Percentiles rank a stretch among this genome's conserved stretches.
phyloP scores from a whole-genome alignment of 495 filamentous ascomycete species.

The Neurospora sp. region DNA sequence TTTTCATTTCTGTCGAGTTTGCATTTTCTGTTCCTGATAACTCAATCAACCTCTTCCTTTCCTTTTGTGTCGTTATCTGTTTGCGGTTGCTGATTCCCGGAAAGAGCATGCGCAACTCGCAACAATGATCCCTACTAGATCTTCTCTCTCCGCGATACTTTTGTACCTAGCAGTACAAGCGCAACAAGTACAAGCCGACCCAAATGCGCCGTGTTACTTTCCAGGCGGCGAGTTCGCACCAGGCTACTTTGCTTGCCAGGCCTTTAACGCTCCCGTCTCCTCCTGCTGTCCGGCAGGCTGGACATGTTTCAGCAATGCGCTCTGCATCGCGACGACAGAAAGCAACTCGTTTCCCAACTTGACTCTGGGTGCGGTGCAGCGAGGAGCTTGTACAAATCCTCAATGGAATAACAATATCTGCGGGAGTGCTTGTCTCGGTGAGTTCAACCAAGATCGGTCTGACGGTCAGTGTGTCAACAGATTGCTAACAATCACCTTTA shows the following conservation, averaged over 20 bases:
- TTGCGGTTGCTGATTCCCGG: neutral
- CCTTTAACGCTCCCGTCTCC: constrained; percentile 6
- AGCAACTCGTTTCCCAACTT: constrained; percentile 11
- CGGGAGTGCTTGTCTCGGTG: constrained; percentile 24
- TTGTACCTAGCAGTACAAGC: neutral
- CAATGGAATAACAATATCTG: constrained; percentile 21
- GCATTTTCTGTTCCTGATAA: neutral
- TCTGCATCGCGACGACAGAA: constrained; percentile 22
- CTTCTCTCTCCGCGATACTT: neutral
- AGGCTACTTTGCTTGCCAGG: constrained; percentile 19
- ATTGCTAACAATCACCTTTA: neutral
- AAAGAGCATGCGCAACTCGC: neutral
- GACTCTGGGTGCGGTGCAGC: constrained; percentile 12
- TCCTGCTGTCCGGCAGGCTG: constrained; percentile 23
- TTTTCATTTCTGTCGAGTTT: neutral
- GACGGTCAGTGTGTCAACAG: neutral
- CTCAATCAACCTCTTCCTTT: neutral
- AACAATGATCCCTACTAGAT: neutral
- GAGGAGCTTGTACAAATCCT: constrained; percentile 22
- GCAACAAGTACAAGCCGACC: neutral
- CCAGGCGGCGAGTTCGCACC: constrained; percentile 13
- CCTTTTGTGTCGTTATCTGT: neutral
- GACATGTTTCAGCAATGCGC: constrained; percentile 26
- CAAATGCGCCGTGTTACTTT: constrained; percentile 21
- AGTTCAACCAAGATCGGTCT: neutral